These are phyloP conservation scores for Evansstolkia leycettana DNA, from an alignment of 495 filamentous ascomycete species.

Conservation along the genomic window DNA sequence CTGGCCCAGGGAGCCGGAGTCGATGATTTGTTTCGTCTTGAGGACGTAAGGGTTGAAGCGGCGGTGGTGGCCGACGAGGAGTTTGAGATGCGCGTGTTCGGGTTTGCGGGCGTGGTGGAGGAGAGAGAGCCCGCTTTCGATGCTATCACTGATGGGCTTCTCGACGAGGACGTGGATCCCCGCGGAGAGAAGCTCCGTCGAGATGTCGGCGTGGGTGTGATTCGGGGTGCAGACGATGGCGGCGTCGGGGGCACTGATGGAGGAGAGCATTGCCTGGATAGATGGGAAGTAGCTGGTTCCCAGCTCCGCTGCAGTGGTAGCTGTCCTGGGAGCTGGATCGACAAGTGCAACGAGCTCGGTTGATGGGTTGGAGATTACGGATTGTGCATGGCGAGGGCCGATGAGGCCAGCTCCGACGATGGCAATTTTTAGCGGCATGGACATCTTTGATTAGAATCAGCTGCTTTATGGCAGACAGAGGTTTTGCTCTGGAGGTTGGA, in stretches of 20 bases:
- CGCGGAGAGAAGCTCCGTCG: constrained; percentile 33
- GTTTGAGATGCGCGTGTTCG: constrained; percentile 20
- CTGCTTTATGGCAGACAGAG: too few relatives aligned
- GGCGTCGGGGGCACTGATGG: constrained; percentile 28
- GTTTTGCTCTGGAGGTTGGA: too few relatives aligned
- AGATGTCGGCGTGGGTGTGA: constrained; percentile 39
- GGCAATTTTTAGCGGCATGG: constrained; percentile 28
- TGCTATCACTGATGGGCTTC: constrained; percentile 40
- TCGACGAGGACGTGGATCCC: constrained; percentile 45
- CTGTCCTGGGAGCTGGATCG: constrained; percentile 29
- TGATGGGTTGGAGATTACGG: constrained; percentile 30
- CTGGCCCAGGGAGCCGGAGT: constrained; percentile 25
- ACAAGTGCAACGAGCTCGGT: constrained; percentile 39
- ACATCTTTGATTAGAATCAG: too few relatives aligned
- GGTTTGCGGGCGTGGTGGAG: constrained; percentile 12
- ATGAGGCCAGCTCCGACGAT: constrained; percentile 47
- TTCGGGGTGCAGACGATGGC: constrained; percentile 52
- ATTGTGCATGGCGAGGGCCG: constrained; percentile 42
- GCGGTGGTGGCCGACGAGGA: constrained; percentile 48
- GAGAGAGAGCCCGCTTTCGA: constrained; percentile 25
- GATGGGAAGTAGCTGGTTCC: constrained; percentile 22
- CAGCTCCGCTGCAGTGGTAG: constrained; percentile 13
- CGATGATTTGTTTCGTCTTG: constrained; percentile 33
- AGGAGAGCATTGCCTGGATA: constrained; percentile 27
- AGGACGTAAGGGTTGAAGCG: constrained; percentile 47